These are phyloP conservation scores for Coffea eugenioides DNA, from an alignment of 257 asterid genomes.

Conservation along the genomic window DNA sequence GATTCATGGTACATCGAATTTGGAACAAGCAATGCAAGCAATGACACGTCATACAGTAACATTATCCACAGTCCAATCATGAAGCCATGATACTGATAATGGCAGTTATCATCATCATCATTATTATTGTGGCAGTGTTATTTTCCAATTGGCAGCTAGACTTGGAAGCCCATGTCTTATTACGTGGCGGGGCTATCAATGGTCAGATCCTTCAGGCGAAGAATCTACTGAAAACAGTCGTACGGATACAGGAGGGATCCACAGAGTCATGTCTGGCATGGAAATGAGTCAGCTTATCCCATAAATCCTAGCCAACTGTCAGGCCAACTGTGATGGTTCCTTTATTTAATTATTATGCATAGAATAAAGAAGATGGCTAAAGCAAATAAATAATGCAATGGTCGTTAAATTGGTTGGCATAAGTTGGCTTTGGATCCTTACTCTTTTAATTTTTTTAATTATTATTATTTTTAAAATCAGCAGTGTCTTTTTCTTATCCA, in stretches of 20 bases:
- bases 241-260: neutral
- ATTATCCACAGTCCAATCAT: slow-evolving; percentile 32
- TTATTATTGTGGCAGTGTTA: too few species aligned
- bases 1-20: neutral
- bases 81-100: too few species aligned
- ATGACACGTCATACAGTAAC: slow-evolving; percentile 5
- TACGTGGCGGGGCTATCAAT: slow-evolving; percentile 13
- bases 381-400: neutral
- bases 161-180: neutral
- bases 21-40: neutral
- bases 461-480: slow-evolving; percentile 17
- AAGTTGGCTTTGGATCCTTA: neutral
- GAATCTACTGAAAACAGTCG: slow-evolving; percentile 8
- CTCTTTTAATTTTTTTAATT: neutral
- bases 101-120: too few species aligned
- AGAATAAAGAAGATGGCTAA: neutral
- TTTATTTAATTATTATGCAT: neutral
- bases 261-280: slow-evolving; percentile 15
- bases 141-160: neutral
- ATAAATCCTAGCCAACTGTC: slow-evolving; percentile 29
- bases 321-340: neutral
- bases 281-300: slow-evolving; percentile 42
- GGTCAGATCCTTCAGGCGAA: neutral
- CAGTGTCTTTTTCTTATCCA: slow-evolving; percentile 31
- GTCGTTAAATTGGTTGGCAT: slow-evolving; percentile 25